Percentiles rank a stretch among this genome's conserved stretches.
Evolutionary conservation across 2,329 filamentous ascomycete species (phyloP).

Genomic region (Fusarium pseudocircinatum): DNA sequence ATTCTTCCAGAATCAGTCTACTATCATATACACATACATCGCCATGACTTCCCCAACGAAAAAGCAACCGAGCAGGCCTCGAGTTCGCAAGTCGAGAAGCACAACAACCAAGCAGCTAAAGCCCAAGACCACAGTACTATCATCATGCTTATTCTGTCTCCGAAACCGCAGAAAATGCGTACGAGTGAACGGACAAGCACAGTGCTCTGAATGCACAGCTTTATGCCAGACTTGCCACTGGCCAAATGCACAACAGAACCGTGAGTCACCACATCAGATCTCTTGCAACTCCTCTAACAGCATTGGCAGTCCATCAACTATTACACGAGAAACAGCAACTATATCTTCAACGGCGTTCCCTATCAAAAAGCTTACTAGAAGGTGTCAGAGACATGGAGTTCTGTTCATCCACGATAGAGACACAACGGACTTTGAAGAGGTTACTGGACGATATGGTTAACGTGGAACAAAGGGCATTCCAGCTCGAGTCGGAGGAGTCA

Average conservation of each 20-base stretch:
- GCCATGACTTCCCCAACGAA: background rate
- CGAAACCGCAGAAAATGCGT: background rate
- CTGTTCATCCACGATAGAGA: background rate
- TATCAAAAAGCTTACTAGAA: background rate
- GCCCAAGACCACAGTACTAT: background rate
- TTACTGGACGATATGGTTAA: background rate
- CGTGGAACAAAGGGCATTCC: background rate
- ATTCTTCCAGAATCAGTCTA: background rate
- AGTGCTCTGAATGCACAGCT: background rate
- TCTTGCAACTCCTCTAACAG: background rate
- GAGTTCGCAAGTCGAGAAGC: background rate
- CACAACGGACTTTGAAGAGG: background rate
- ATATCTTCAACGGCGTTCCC: background rate
- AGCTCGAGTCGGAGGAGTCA: background rate
- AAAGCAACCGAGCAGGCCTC: background rate
- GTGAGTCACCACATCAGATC: background rate
- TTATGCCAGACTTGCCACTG: background rate
- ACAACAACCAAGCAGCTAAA: background rate
- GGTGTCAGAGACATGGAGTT: background rate
- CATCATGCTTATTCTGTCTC: background rate
- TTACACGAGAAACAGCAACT: background rate
- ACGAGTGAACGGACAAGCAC: background rate
- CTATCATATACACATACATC: too few relatives aligned
- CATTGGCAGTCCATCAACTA: background rate
- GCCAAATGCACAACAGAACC: background rate